Conservation (phyloP, 2,329 filamentous ascomycete genomes). For the Botryotinia convoluta region DNA sequence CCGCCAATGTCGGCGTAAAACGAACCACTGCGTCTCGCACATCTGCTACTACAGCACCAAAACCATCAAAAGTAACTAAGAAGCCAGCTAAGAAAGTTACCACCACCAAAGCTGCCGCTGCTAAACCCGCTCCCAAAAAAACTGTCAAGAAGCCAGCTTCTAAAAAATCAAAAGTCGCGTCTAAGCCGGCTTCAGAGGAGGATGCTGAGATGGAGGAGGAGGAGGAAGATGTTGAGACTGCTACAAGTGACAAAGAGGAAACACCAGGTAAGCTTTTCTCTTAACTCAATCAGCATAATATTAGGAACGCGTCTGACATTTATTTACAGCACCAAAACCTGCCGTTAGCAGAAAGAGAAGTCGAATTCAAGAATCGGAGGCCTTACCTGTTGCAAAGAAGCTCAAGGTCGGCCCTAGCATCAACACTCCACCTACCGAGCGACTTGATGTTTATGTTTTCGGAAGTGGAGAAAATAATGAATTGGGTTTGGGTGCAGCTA, state of each 20-base stretch:
- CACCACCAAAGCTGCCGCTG: background rate
- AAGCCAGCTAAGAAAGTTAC: background rate
- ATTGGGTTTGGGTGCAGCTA: conserved; percentile 72
- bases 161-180: background rate
- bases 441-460: conserved; percentile 73
- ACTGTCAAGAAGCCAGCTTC: background rate
- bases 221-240: background rate
- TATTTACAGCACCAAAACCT: conserved; percentile 1
- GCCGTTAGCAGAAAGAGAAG: background rate
- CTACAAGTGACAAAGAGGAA: background rate
- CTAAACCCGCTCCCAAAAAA: background rate
- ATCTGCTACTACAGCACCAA: background rate
- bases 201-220: background rate
- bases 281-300: too few species aligned
- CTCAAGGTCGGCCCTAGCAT: conserved; percentile 2
- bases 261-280: background rate
- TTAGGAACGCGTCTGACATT: background rate
- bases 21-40: background rate
- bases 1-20: conserved; percentile 11
- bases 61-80: background rate
- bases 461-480: conserved; percentile 79
- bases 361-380: background rate
- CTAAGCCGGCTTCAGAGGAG: background rate
- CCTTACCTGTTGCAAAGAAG: conserved; percentile 7
- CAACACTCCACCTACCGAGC: background rate